A percentile compares a stretch with the other conserved stretches of the same genome.
phyloP scores from a whole-genome alignment of 2,329 filamentous ascomycete species.

The Pseudogymnoascus sp. region DNA sequence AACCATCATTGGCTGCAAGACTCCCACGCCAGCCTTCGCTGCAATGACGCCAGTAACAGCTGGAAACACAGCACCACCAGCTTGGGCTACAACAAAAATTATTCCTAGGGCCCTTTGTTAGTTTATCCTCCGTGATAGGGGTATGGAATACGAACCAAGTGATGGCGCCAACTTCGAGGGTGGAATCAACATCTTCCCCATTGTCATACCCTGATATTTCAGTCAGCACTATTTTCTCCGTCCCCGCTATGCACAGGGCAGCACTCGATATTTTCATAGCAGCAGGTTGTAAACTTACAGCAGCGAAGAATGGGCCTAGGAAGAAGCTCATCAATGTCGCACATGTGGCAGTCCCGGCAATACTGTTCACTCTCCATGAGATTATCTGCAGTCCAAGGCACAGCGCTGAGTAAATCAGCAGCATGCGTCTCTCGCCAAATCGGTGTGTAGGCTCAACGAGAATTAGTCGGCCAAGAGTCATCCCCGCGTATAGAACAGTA shows the following conservation, averaged over 20 bases:
- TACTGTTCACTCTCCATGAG: slow-evolving; percentile 50
- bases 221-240: not conserved
- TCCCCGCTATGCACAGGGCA: not conserved
- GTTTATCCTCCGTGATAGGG: not conserved
- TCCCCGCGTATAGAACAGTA: slow-evolving; percentile 50
- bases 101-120: slow-evolving; percentile 28
- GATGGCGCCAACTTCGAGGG: slow-evolving; percentile 39
- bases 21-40: slow-evolving; percentile 34
- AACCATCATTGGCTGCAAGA: slow-evolving; percentile 45
- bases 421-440: slow-evolving; percentile 49
- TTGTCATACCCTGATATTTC: slow-evolving; percentile 41
- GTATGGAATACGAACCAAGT: slow-evolving; percentile 31
- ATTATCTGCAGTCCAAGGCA: slow-evolving; percentile 47
- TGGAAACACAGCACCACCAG: slow-evolving; percentile 47
- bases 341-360: slow-evolving; percentile 20
- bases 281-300: slow-evolving; percentile 30
- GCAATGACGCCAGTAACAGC: slow-evolving; percentile 46
- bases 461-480: slow-evolving; percentile 46
- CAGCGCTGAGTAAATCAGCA: slow-evolving; percentile 44
- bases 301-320: slow-evolving; percentile 49
- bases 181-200: slow-evolving; percentile 44
- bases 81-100: slow-evolving; percentile 50
- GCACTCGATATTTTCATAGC: not conserved
- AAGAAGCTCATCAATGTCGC: slow-evolving; percentile 41
- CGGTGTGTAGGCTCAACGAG: slow-evolving; percentile 52